A percentile compares a stretch with the other conserved stretches of the same genome.
These are phyloP conservation scores for Schwanniomyces polymorphus DNA, from an alignment of 805 yeast genomes.

Conservation along the genomic window DNA sequence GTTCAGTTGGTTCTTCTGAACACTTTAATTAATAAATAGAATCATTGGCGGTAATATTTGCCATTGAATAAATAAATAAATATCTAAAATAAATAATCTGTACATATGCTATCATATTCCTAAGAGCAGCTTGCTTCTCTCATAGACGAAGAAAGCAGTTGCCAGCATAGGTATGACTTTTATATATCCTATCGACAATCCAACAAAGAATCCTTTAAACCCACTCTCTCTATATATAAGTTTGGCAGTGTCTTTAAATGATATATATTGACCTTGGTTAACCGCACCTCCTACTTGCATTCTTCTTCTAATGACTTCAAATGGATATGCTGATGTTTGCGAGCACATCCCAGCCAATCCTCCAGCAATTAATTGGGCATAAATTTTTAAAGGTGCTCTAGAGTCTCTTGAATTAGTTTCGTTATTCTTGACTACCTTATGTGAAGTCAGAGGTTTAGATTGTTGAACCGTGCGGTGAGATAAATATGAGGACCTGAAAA, in stretches of 20 bases:
- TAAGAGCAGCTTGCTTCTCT: conserved; percentile 69
- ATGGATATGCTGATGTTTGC: conserved; percentile 95
- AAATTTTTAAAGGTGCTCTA: conserved; percentile 71
- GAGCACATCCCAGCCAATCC: conserved; percentile 95
- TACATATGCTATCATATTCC: conserved; percentile 46
- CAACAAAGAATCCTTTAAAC: conserved; percentile 85
- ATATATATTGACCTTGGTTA: conserved; percentile 56
- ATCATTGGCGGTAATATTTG: neutral
- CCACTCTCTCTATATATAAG: conserved; percentile 75
- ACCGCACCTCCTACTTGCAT: conserved; percentile 92
- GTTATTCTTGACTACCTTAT: conserved; percentile 19
- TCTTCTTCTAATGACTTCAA: conserved; percentile 90
- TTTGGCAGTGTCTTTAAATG: conserved; percentile 54
- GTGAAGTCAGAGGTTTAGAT: neutral
- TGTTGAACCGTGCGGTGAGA: conserved; percentile 50
- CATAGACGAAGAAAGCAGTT: conserved; percentile 92
- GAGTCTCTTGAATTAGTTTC: conserved; percentile 37
- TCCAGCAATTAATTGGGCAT: conserved; percentile 94
- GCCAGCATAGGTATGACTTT: conserved; percentile 98
- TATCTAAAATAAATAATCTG: conserved; percentile 3
- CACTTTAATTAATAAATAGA: neutral
- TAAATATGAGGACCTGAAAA: conserved; percentile 63
- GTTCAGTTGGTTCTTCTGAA: conserved; percentile 58
- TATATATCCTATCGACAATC: conserved; percentile 90
- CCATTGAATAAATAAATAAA: conserved; percentile 8